Evolutionary conservation across 306 rosid genomes (phyloP).

Genomic region (Fragaria vesca): DNA sequence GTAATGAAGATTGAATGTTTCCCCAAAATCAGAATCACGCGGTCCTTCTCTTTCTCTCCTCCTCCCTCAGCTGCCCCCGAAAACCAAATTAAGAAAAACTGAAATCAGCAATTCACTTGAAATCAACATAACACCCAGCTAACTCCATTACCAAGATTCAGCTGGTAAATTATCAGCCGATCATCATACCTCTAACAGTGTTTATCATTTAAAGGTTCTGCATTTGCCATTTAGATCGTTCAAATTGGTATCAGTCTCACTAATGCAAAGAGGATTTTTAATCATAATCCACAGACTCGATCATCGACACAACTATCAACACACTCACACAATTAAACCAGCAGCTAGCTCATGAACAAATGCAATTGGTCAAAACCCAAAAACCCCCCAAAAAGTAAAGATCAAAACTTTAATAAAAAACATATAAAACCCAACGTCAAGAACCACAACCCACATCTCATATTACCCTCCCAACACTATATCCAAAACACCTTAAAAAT

Average conservation of each 20-base stretch:
- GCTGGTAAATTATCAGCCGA: background rate
- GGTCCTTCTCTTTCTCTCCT: no score
- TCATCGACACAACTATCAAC: slow-evolving; percentile 21
- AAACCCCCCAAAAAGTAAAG: slow-evolving; percentile 5
- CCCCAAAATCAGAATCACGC: no score
- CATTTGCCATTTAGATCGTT: background rate
- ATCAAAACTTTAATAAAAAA: slow-evolving; percentile 12
- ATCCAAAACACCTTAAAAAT: slow-evolving; percentile 24
- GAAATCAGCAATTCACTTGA: no score
- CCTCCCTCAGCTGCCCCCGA: no score
- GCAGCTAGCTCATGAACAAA: slow-evolving; percentile 7
- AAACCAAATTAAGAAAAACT: no score
- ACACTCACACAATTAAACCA: background rate
- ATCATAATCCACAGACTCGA: background rate
- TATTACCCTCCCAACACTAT: slow-evolving; percentile 26
- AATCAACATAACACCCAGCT: background rate
- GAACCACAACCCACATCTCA: slow-evolving; percentile 26
- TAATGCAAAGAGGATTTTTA: background rate
- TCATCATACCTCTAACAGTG: no score
- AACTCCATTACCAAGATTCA: background rate
- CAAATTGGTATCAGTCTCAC: background rate
- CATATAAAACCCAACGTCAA: slow-evolving; percentile 1
- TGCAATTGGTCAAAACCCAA: slow-evolving; percentile 28
- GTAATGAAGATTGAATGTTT: no score
- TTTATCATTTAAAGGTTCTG: background rate